Conservation (phyloP, 2,329 filamentous ascomycete species). For the Clonostachys chloroleuca region DNA sequence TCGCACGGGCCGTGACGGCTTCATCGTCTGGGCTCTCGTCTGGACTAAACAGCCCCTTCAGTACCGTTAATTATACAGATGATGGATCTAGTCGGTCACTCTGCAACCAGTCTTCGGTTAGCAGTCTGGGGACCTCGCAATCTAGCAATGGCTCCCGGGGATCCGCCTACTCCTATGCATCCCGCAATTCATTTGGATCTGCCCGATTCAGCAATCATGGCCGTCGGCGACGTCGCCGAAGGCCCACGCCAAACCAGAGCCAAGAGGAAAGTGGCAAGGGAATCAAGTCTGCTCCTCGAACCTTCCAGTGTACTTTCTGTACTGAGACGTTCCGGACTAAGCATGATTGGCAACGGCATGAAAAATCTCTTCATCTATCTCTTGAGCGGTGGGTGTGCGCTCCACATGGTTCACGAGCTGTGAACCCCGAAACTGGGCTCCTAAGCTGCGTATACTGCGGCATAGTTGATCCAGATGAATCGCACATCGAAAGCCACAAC, state of each 20-base stretch:
- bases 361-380: conserved; percentile 62
- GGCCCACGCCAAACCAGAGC: conserved; percentile 25
- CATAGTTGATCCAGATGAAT: conserved; percentile 45
- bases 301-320: conserved; percentile 65
- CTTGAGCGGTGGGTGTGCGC: conserved; percentile 63
- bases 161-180: conserved; percentile 55
- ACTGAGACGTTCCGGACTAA: conserved; percentile 65
- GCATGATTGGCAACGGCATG: conserved; percentile 67
- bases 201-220: conserved; percentile 34
- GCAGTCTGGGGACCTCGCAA: conserved; percentile 56
- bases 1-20: conserved; percentile 52
- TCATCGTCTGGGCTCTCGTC: conserved; percentile 47
- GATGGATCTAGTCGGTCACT: conserved; percentile 55
- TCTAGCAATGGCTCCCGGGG: conserved; percentile 55
- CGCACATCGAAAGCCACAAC: conserved; percentile 55
- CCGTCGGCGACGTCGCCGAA: conserved; percentile 44
- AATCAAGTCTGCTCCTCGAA: conserved; percentile 42
- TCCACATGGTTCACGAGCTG: conserved; percentile 48
- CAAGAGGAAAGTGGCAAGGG: conserved; percentile 23
- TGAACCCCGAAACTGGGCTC: conserved; percentile 56
- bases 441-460: conserved; percentile 57
- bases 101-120: conserved; percentile 54
- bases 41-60: conserved; percentile 52
- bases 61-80: conserved; percentile 53
- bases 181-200: conserved; percentile 47